Evolutionary conservation across 108 stramenopile species (phyloP).

Genomic region (Licmophora abbreviata): DNA sequence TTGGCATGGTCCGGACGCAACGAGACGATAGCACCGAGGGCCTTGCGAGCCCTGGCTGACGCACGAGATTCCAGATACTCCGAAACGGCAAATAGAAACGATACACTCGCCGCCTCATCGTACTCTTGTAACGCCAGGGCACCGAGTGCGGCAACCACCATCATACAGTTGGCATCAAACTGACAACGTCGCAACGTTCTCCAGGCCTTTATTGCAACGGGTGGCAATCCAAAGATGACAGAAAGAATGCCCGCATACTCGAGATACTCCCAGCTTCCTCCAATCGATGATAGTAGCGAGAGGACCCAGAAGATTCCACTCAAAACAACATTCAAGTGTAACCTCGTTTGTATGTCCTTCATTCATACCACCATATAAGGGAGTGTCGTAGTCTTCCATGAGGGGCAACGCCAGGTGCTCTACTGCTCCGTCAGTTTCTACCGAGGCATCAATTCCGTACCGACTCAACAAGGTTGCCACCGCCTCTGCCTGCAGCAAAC

Average conservation of each 20-base stretch:
- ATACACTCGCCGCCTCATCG: slow-evolving; percentile 81
- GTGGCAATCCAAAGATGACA: slow-evolving; percentile 73
- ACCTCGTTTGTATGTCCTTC: slow-evolving; percentile 6
- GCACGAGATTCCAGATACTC: slow-evolving; percentile 75
- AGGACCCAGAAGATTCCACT: slow-evolving; percentile 75
- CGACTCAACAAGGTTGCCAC: slow-evolving; percentile 20
- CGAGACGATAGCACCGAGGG: slow-evolving; percentile 55
- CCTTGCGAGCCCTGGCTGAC: slow-evolving; percentile 60
- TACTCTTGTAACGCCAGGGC: slow-evolving; percentile 67
- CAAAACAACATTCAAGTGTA: slow-evolving; percentile 31
- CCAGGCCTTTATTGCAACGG: slow-evolving; percentile 63
- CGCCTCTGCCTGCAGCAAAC: slow-evolving; percentile 21
- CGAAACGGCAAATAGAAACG: slow-evolving; percentile 76
- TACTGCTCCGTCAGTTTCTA: slow-evolving; percentile 49
- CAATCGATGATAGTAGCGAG: slow-evolving; percentile 43
- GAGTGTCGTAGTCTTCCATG: slow-evolving; percentile 17
- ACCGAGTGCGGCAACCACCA: slow-evolving; percentile 81
- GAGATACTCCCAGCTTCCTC: slow-evolving; percentile 29
- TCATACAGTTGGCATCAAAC: slow-evolving; percentile 89
- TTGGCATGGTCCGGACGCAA: slow-evolving; percentile 82
- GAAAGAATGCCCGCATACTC: slow-evolving; percentile 64
- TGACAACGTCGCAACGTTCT: slow-evolving; percentile 51
- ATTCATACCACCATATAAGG: background rate
- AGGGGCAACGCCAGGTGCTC: slow-evolving; percentile 40
- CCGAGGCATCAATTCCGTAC: slow-evolving; percentile 19